Percentiles rank a stretch among this genome's conserved stretches.
phyloP scores from a whole-genome alignment of 495 filamentous ascomycete genomes.

The Lindgomyces ingoldianus region DNA sequence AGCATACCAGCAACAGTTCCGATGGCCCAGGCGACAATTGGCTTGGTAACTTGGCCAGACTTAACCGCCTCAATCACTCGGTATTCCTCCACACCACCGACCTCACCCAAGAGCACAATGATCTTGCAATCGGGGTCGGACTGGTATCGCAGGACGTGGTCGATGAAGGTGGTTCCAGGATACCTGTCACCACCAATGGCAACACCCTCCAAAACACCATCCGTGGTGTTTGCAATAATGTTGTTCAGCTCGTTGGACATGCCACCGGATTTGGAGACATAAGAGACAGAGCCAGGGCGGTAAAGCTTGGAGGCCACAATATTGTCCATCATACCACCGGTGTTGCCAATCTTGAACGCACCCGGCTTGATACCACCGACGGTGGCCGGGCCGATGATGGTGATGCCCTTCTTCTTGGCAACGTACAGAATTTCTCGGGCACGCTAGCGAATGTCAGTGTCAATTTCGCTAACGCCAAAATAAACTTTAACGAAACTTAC shows the following conservation, averaged over 20 bases:
- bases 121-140: conserved; percentile 96
- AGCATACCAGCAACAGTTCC: conserved; percentile 99
- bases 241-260: conserved; percentile 99
- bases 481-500: conserved; percentile 55
- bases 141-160: conserved; percentile 94
- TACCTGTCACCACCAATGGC: conserved; percentile 99
- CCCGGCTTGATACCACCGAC: conserved; percentile 99
- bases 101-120: conserved; percentile 91
- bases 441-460: conserved; percentile 55
- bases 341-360: conserved; percentile 99
- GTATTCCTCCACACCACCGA: conserved; percentile 99
- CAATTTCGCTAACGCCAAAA: conserved; percentile 8
- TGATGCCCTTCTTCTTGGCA: conserved; percentile 96
- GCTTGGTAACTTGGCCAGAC: conserved; percentile 91
- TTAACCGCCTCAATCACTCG: conserved; percentile 98
- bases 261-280: conserved; percentile 99
- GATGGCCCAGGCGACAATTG: conserved; percentile 98
- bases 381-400: conserved; percentile 97
- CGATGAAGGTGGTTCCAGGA: conserved; percentile 98
- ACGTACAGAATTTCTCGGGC: conserved; percentile 96
- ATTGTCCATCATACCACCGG: conserved; percentile 99
- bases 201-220: conserved; percentile 98
- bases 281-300: conserved; percentile 96
- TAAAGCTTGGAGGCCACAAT: conserved; percentile 99
- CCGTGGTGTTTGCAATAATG: conserved; percentile 91